Evolutionary conservation across 1,139 yeast species (phyloP).

Genomic region (Lodderomyces theae): DNA sequence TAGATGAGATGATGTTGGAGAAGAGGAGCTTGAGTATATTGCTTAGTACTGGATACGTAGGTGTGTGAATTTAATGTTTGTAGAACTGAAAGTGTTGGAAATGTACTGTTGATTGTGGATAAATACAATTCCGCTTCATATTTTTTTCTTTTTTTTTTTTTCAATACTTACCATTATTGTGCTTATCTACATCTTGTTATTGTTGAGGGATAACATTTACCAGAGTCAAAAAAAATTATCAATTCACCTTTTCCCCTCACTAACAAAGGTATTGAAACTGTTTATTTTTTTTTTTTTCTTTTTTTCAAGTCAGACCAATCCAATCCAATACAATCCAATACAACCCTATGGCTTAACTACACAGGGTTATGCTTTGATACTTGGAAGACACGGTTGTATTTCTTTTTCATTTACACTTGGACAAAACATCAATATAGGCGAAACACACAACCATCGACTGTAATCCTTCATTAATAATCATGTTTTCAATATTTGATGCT

Average conservation of each 20-base stretch:
- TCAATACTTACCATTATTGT: no score
- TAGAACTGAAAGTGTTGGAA: no score
- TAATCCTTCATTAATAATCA: background rate
- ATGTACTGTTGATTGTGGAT: no score
- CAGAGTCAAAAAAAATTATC: no score
- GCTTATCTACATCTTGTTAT: no score
- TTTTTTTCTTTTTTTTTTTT: background rate
- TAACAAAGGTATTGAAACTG: background rate
- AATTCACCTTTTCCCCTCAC: no score
- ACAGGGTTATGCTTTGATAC: background rate
- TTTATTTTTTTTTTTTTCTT: background rate
- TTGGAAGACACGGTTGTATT: background rate
- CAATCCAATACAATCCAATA: no score
- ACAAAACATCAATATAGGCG: no score
- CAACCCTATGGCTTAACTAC: no score
- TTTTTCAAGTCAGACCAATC: background rate
- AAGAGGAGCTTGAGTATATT: no score
- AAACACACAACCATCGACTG: no score
- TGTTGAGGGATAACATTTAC: background rate
- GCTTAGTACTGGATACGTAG: background rate
- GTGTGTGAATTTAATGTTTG: background rate
- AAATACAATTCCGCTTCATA: background rate
- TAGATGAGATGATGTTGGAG: slow-evolving; percentile 3
- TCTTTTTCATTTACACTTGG: no score
- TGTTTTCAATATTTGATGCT: slow-evolving; percentile 10